phyloP scores from a whole-genome alignment of 2,329 filamentous ascomycete genomes.

The Byssoonygena ceratinophila region DNA sequence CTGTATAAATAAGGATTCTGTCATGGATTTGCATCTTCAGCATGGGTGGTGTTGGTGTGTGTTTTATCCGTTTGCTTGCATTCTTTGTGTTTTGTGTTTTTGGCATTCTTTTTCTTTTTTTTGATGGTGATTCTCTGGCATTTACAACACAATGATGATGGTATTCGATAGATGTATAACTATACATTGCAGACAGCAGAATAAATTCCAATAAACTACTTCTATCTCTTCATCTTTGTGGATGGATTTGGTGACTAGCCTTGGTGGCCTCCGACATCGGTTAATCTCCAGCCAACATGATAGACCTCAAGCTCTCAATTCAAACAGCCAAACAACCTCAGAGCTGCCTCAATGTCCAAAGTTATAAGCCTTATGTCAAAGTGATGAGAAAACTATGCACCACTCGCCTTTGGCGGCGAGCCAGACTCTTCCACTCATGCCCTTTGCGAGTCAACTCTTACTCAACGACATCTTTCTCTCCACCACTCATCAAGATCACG shows the following conservation, averaged over 20 bases:
- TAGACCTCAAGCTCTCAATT: too few relatives aligned
- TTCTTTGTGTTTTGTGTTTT: slow-evolving; percentile 15
- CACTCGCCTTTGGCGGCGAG: not conserved
- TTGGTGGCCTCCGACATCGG: too few relatives aligned
- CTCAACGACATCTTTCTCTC: slow-evolving; percentile 16
- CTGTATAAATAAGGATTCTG: slow-evolving; percentile 8
- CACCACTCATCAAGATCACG: slow-evolving; percentile 58
- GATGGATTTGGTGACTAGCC: too few relatives aligned
- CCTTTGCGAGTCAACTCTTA: slow-evolving; percentile 6
- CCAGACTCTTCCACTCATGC: not conserved
- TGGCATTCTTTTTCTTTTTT: slow-evolving; percentile 14
- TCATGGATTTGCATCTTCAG: slow-evolving; percentile 8
- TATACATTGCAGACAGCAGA: not conserved
- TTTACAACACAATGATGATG: too few relatives aligned
- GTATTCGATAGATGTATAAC: too few relatives aligned
- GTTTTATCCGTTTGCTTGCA: slow-evolving; percentile 1
- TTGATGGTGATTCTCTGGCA: too few relatives aligned
- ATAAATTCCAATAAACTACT: too few relatives aligned
- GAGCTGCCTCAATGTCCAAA: too few relatives aligned
- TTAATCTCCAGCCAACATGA: too few relatives aligned
- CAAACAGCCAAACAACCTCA: too few relatives aligned
- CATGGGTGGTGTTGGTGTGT: slow-evolving; percentile 10
- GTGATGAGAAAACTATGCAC: not conserved
- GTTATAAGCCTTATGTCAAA: not conserved
- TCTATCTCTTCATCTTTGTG: not conserved